Evolutionary conservation across 83 land plant species (phyloP).

Genomic region (Thuja plicata): DNA sequence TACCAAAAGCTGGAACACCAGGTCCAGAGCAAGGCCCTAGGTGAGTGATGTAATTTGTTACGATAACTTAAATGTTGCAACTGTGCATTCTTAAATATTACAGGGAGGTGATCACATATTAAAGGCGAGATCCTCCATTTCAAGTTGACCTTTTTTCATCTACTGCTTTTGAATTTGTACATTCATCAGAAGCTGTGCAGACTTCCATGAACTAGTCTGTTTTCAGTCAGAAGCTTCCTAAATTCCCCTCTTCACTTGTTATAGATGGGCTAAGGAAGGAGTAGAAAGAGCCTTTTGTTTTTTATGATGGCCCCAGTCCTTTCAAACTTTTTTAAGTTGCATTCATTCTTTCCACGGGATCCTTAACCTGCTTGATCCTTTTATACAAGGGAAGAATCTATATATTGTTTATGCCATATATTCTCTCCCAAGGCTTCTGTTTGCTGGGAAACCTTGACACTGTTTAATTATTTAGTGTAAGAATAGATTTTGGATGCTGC

Average conservation of each 20-base stretch:
- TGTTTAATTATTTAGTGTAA: constrained; percentile 6
- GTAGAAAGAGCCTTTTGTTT: constrained; percentile 12
- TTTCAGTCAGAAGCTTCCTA: constrained; percentile 13
- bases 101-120: background rate
- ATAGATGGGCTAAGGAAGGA: background rate
- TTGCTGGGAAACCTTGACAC: constrained; percentile 4
- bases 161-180: background rate
- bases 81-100: background rate
- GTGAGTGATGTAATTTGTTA: constrained; percentile 25
- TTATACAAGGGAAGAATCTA: constrained; percentile 6
- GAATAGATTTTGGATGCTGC: constrained; percentile 4
- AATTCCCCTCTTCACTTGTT: background rate
- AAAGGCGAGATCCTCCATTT: background rate
- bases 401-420: constrained; percentile 9
- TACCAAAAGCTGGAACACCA: constrained; percentile 40
- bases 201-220: background rate
- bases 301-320: constrained; percentile 1
- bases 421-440: background rate
- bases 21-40: constrained; percentile 63
- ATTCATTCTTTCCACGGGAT: background rate
- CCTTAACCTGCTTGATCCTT: constrained; percentile 6
- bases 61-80: background rate
- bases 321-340: constrained; percentile 3
- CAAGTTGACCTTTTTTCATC: background rate
- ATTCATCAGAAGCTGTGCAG: constrained; percentile 10